These are phyloP conservation scores for Dactylellina drechsleri DNA, from an alignment of 2,329 filamentous ascomycete species.

Conservation along the genomic window DNA sequence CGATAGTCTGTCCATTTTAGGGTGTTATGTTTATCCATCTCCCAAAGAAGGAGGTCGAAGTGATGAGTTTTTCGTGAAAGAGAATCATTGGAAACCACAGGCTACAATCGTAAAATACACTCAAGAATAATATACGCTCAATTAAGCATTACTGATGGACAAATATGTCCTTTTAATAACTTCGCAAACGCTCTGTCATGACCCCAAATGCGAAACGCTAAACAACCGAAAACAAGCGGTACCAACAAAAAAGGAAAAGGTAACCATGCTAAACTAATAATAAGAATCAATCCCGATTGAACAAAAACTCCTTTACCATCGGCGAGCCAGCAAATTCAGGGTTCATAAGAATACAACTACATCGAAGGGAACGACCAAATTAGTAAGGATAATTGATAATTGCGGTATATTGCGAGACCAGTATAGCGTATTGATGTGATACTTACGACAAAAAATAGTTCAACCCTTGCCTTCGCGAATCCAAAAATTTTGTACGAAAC, in stretches of 20 bases:
- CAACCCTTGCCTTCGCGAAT: conserved; percentile 81
- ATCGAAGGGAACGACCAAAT: neutral
- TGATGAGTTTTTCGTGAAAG: neutral
- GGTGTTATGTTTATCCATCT: too few relatives aligned
- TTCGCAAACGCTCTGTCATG: neutral
- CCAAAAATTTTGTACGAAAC: conserved; percentile 72
- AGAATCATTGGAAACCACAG: neutral
- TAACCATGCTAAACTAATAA: neutral
- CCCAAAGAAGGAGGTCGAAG: too few relatives aligned
- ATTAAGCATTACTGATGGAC: conserved; percentile 24
- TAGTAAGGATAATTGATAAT: neutral
- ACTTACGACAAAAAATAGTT: conserved; percentile 93
- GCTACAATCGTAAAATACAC: conserved; percentile 2
- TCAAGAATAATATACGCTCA: conserved; percentile 10
- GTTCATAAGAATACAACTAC: conserved; percentile 87
- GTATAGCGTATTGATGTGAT: neutral
- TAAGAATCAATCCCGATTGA: conserved; percentile 61
- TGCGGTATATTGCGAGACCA: neutral
- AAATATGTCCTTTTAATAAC: neutral
- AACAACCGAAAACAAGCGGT: neutral
- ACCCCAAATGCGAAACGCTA: neutral
- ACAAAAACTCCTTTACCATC: conserved; percentile 89
- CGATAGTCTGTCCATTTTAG: too few relatives aligned
- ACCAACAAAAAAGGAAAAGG: neutral
- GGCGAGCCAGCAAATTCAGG: conserved; percentile 94